These are phyloP conservation scores for Zygotorulaspora mrakii DNA, from an alignment of 1,139 yeast genomes.

Conservation along the genomic window DNA sequence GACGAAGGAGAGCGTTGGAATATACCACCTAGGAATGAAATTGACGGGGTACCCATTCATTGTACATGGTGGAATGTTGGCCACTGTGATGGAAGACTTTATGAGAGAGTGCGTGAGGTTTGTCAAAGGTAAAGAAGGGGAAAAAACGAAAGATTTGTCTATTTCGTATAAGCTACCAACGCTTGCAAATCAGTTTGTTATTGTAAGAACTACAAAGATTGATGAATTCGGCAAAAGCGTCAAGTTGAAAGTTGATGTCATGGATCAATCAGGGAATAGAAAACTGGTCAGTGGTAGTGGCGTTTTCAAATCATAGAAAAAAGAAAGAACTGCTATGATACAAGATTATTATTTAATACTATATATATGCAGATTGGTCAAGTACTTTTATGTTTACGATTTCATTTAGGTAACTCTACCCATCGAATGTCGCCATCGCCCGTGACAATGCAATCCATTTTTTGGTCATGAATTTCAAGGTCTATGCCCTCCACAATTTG, in stretches of 20 bases:
- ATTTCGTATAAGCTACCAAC: conserved; percentile 64
- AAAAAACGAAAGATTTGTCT: conserved; percentile 29
- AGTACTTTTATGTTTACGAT: conserved; percentile 5
- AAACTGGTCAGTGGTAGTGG: conserved; percentile 46
- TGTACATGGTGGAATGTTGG: conserved; percentile 86
- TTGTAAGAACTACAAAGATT: conserved; percentile 51
- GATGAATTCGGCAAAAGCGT: conserved; percentile 38
- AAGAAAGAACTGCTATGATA: conserved; percentile 11
- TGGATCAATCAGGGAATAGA: conserved; percentile 45
- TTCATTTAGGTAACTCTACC: conserved; percentile 14
- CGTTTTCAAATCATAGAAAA: conserved; percentile 24
- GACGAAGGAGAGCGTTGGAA: conserved; percentile 59
- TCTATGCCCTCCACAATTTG: conserved; percentile 70
- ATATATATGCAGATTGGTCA: no score
- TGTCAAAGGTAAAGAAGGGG: conserved; percentile 32
- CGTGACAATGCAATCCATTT: conserved; percentile 56
- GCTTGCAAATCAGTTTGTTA: conserved; percentile 71
- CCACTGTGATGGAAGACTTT: conserved; percentile 75
- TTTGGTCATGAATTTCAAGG: conserved; percentile 65
- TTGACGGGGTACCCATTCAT: conserved; percentile 85
- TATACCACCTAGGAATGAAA: conserved; percentile 73
- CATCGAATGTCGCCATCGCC: conserved; percentile 36
- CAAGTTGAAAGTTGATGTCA: conserved; percentile 39
- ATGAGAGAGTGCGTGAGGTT: conserved; percentile 41
- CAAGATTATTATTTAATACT: no score